Base-by-base conservation (phyloP, 257 asterid species). In the Solanum ossicruentum region DNA sequence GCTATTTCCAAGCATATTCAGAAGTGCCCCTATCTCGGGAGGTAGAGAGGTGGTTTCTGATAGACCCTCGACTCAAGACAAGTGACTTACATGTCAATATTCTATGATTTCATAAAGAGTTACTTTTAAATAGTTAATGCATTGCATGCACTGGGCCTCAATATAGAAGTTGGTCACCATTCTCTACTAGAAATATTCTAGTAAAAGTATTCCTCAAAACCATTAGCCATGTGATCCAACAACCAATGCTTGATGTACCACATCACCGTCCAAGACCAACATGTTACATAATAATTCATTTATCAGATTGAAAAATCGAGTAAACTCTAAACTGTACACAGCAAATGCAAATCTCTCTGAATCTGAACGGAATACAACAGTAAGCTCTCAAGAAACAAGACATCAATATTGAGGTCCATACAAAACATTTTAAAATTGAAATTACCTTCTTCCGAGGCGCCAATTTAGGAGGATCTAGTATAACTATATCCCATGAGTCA, bases 381-480 rank as follows among this genome's bases (percentile, higher is more conserved):
- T 26, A 26, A 80, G 49, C 61, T 11, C 69, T 47, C 41, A 32
- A 83, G 84, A 8, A 61, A 83, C 69, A 71, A 87, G 69, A 45
- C 85, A 84, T 69, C 79, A 81, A 86, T 61, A 86, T 56, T 71
- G 51, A 66, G 36, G 55, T 45, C 80, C 82, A 66, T 55, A 72
- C 69, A 58, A 51, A 70, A 77, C 83, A 39, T 12, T 32, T 36
- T 36, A 36, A 36, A 36, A 36, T 36, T 20, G 28, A 57, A 16
- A 36, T n/a, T 90, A 95, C 97, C 97, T 95, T 92, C 88, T 85
- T 91, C 61, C 93, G 87, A 16, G 98, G 99, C 47, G 98, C 99
- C 55, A 95, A 92, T 87, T 93, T 95, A 20, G 99, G 99, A 67
- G 99, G 99, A 88, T 96, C 99, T 89, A 95, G 86, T 85, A 95